Evolutionary conservation across 768 basidiomycete species (phyloP), one percentile per base, ranked within the genome.

Genomic region (Baorangia bicolor): DNA sequence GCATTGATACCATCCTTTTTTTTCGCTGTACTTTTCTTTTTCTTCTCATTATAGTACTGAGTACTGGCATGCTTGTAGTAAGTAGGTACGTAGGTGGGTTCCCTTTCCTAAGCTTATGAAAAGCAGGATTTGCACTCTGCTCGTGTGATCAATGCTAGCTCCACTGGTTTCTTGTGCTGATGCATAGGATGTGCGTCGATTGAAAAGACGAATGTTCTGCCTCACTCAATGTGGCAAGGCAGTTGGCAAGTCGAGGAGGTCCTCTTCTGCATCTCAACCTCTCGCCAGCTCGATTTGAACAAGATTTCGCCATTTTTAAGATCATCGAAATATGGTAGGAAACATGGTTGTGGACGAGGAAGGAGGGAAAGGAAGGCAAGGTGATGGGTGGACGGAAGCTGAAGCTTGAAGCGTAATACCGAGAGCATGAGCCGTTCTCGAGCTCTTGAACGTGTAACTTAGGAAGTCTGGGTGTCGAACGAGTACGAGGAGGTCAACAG

Each of bases 41-140:
- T 38, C 28, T 46, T 54, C 16, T n/a, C 16, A 7, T 4, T 40
- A 42, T 49, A 40, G 62, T 60, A 64, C 51, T 34, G 58, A 54
- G 54, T 63, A 60, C 54, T 56, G 31, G 33, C 42, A 55, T 39
- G 40, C 35, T 44, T 56, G 48, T 49, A 62, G 55, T 54, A 58
- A 49, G 48, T 50, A 37, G 42, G 21, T 39, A 39, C 41, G 18
- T 18, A 37, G 11, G 10, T 30, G 8, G 30, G 30, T 21, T 28
- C n/a, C n/a, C 16, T 20, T 34, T 39, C 18, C 39, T 61, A 60
- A 52, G 14, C 43, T 56, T 53, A 58, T 53, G 47, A 49, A 51
- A 55, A 28, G 31, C 39, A 57, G 4, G 41, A 21, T 85, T 74
- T 55, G 68, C 78, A 7, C 63, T 83, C 37, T 82, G 20, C 3